Evolutionary conservation across 2,329 filamentous ascomycete genomes (phyloP), one percentile per base, ranked within the genome.

Genomic region (Hypoxylon sp.): DNA sequence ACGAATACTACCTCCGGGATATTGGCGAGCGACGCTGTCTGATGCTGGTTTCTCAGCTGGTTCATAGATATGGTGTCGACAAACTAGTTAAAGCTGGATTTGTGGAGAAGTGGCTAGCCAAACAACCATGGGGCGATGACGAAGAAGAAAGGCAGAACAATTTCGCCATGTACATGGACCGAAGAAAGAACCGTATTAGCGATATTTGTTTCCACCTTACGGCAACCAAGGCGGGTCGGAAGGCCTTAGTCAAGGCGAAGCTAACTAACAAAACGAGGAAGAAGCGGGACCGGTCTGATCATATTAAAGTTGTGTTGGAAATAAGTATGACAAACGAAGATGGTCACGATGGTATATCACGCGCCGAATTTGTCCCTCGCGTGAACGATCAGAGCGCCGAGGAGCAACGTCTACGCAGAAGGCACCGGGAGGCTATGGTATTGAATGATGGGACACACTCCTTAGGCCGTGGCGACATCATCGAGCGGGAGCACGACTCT

Each of bases 371-470:
- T 58, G 75, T 80, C 49, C 79, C 80, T 51, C 74, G 82, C 59
- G 73, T 79, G 30, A 76, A 83, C 65, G 86, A 88, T 63, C 86
- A 88, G 76, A 89, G 83, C 65, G 83, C 80, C 5, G 89, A 89
- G 75, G 92, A 95, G 77, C 90, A 92, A 74, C 87, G 91, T 58
- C 83, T 94, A 66, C 84, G 93, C 65, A 86, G 94, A 70, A 86
- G 93, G 53, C 87, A 95, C 75, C 86, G 94, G 71, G 93, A 97
- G 81, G 94, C 93, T 3, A 94, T 98, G 87, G 94, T 98, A 19
- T 83, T 97, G 62, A 95, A 94, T 74, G 93, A 97, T 75, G 92
- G 93, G n/a, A 93, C 88, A 21, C 86, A 90, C 32, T 91, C 92
- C 1, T 79, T 97, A 48, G 89, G 87, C 3, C 87, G 89, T 69